Evolutionary conservation across 2,329 filamentous ascomycete genomes (phyloP).

Genomic region (Monilinia aucupariae): DNA sequence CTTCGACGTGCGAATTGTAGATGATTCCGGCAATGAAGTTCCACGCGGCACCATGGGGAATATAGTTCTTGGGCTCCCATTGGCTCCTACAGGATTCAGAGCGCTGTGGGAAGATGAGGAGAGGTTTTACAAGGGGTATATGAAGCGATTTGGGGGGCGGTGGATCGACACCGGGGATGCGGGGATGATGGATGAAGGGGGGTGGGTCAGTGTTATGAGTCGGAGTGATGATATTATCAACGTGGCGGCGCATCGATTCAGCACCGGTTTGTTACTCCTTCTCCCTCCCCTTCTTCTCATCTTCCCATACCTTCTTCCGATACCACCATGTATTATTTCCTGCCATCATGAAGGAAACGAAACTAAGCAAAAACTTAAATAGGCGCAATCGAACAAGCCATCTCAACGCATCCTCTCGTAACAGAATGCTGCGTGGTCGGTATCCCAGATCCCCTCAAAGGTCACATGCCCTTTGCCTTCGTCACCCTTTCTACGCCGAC

Average conservation of each 20-base stretch:
- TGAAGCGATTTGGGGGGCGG: constrained; percentile 72
- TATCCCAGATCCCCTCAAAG: constrained; percentile 80
- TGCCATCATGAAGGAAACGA: not conserved
- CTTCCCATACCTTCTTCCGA: not conserved
- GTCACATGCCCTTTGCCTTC: constrained; percentile 88
- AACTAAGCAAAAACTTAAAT: not conserved
- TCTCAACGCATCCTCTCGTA: constrained; percentile 71
- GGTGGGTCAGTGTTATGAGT: constrained; percentile 60
- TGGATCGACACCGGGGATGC: constrained; percentile 93
- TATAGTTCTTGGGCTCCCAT: constrained; percentile 75
- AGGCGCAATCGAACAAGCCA: constrained; percentile 87
- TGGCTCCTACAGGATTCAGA: constrained; percentile 81
- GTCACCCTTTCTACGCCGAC: constrained; percentile 54
- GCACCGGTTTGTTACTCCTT: constrained; percentile 57
- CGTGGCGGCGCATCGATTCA: constrained; percentile 87
- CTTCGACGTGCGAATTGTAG: constrained; percentile 79
- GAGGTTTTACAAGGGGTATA: constrained; percentile 78
- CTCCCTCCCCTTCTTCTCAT: not conserved
- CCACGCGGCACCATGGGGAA: constrained; percentile 77
- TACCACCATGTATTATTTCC: not conserved
- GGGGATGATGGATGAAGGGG: constrained; percentile 74
- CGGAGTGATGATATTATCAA: constrained; percentile 83
- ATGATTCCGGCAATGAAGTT: constrained; percentile 71
- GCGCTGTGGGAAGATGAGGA: constrained; percentile 82
- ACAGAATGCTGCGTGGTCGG: constrained; percentile 83